Evolutionary conservation across 768 basidiomycete species (phyloP).

Genomic region (Pleurotus pulmonarius): DNA sequence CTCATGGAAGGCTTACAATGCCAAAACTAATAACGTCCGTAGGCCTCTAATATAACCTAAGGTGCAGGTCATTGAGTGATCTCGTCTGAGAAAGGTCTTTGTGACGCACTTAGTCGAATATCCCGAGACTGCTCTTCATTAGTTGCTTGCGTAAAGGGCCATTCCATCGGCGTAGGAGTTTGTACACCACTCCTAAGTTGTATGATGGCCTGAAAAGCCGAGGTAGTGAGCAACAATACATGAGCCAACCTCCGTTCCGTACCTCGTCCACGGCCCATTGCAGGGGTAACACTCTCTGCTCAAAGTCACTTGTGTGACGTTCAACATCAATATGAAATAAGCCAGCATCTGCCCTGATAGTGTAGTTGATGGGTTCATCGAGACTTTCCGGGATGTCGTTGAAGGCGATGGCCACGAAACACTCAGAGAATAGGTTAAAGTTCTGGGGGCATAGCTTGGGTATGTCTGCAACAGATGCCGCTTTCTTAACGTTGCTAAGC

Average conservation of each 20-base stretch:
- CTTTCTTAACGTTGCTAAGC: constrained; percentile 42
- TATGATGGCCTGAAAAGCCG: constrained; percentile 56
- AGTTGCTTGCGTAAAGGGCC: constrained; percentile 69
- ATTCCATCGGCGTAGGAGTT: constrained; percentile 59
- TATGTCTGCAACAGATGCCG: constrained; percentile 45
- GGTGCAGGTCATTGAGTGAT: not conserved
- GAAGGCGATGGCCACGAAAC: constrained; percentile 67
- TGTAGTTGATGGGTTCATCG: constrained; percentile 56
- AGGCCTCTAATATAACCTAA: constrained; percentile 63
- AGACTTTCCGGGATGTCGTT: constrained; percentile 43
- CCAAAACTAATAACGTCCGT: constrained; percentile 58
- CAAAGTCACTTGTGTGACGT: constrained; percentile 64
- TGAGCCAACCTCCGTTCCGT: constrained; percentile 11
- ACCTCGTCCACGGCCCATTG: constrained; percentile 79
- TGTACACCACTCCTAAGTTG: constrained; percentile 57
- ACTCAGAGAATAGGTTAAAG: constrained; percentile 65
- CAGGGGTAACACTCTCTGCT: constrained; percentile 62
- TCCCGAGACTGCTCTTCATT: constrained; percentile 56
- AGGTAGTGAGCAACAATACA: too few species aligned
- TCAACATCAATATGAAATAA: constrained; percentile 62
- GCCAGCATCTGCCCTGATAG: constrained; percentile 64
- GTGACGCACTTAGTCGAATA: constrained; percentile 52
- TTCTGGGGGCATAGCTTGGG: constrained; percentile 64
- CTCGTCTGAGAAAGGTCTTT: not conserved
- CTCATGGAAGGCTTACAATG: constrained; percentile 41